phyloP scores from a whole-genome alignment of 2,329 filamentous ascomycete genomes.

The Davidsoniella neocaledoniae region DNA sequence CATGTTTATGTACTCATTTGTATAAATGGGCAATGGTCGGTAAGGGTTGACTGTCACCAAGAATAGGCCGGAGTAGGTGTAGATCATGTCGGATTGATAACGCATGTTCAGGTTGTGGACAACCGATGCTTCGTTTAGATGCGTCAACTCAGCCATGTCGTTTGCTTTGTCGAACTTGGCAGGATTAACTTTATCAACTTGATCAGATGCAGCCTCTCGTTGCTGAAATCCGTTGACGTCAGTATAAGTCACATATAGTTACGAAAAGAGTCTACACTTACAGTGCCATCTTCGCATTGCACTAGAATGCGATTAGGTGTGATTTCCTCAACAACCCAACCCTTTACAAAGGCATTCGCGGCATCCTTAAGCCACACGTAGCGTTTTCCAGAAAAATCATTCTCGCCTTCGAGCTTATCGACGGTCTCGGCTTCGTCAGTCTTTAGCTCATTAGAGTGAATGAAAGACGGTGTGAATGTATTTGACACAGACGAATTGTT shows the following conservation, averaged over 20 bases:
- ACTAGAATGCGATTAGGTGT: slow-evolving; percentile 55
- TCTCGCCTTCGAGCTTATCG: slow-evolving; percentile 79
- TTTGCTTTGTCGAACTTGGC: slow-evolving; percentile 99
- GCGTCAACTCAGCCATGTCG: slow-evolving; percentile 97
- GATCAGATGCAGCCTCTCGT: slow-evolving; percentile 70
- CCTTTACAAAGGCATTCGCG: slow-evolving; percentile 74
- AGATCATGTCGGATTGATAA: slow-evolving; percentile 92
- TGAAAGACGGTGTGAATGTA: slow-evolving; percentile 93
- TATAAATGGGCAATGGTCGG: slow-evolving; percentile 85
- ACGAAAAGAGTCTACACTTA: slow-evolving; percentile 28
- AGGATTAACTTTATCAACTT: slow-evolving; percentile 96
- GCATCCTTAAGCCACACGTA: slow-evolving; percentile 95
- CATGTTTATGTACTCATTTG: slow-evolving; percentile 94
- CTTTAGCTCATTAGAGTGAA: slow-evolving; percentile 63
- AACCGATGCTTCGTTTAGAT: slow-evolving; percentile 93
- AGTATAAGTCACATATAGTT: background rate
- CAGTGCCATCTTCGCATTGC: slow-evolving; percentile 83
- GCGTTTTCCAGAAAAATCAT: slow-evolving; percentile 95
- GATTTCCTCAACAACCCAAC: slow-evolving; percentile 76
- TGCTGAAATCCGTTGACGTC: slow-evolving; percentile 35
- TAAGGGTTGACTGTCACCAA: slow-evolving; percentile 96
- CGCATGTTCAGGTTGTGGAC: slow-evolving; percentile 92
- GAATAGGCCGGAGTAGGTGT: slow-evolving; percentile 95
- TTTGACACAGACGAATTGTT: slow-evolving; percentile 47
- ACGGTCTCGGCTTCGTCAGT: slow-evolving; percentile 38